phyloP scores from a whole-genome alignment of 495 filamentous ascomycete species.

The Penicillium macrosclerotiorum region DNA sequence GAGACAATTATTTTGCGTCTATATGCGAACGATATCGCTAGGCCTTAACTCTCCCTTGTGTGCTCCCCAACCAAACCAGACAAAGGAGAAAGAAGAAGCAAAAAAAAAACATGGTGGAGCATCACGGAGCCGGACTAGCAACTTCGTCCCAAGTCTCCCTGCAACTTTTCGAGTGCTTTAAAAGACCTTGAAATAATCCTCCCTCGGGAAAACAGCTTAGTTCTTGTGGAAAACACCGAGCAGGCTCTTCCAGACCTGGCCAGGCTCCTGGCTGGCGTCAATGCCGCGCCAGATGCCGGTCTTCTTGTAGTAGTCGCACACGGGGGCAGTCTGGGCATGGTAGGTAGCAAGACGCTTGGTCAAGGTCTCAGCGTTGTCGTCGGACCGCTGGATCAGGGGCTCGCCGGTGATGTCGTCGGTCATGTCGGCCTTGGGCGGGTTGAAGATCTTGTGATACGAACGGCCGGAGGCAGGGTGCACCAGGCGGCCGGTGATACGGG shows the following conservation, averaged over 20 bases:
- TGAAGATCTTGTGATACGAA: conserved; percentile 97
- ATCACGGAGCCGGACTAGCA: conserved; percentile 10
- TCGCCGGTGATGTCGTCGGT: conserved; percentile 96
- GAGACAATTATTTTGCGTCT: conserved; percentile 22
- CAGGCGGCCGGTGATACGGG: conserved; percentile 93
- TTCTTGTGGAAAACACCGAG: conserved; percentile 76
- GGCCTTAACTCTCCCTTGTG: conserved; percentile 6
- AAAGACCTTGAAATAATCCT: neutral
- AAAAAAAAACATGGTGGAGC: neutral
- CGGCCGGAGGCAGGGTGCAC: conserved; percentile 94
- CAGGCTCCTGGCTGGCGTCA: conserved; percentile 95
- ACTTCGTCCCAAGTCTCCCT: neutral
- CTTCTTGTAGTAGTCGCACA: conserved; percentile 93
- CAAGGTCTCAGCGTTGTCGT: conserved; percentile 96
- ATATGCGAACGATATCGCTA: conserved; percentile 24
- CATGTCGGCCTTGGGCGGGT: conserved; percentile 93
- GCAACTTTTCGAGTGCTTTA: neutral
- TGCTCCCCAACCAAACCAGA: conserved; percentile 14
- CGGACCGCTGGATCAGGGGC: conserved; percentile 90
- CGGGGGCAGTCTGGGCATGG: conserved; percentile 88
- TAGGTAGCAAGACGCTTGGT: conserved; percentile 94
- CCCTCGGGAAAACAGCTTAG: conserved; percentile 7
- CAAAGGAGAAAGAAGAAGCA: conserved; percentile 18
- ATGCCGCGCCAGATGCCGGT: conserved; percentile 95
- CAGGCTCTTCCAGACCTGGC: conserved; percentile 91